Evolutionary conservation across 805 yeast genomes (phyloP).

Genomic region (Schwanniomyces sp.): DNA sequence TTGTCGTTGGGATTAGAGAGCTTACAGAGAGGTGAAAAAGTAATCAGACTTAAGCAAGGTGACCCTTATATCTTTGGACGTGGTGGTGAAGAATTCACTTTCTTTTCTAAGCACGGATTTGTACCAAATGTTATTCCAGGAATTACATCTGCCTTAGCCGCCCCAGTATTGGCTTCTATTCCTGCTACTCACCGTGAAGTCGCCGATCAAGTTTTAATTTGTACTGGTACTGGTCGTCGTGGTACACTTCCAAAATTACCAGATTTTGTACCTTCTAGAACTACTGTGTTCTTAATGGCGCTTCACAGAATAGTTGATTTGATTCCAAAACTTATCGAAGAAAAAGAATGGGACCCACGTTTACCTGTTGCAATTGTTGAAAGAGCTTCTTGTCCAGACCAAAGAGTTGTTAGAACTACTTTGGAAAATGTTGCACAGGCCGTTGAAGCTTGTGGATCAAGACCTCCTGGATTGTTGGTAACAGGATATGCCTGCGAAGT

Average conservation of each 20-base stretch:
- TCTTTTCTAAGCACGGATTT: slow-evolving; percentile 66
- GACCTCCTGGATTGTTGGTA: slow-evolving; percentile 91
- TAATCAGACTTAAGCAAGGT: slow-evolving; percentile 91
- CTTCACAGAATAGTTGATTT: slow-evolving; percentile 70
- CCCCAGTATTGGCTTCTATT: slow-evolving; percentile 77
- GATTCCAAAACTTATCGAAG: slow-evolving; percentile 41
- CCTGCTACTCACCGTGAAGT: slow-evolving; percentile 93
- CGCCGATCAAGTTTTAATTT: slow-evolving; percentile 87
- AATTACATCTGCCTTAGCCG: slow-evolving; percentile 83
- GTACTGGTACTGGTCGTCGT: slow-evolving; percentile 92
- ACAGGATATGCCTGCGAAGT: slow-evolving; percentile 78
- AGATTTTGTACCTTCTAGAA: slow-evolving; percentile 66
- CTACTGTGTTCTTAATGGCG: slow-evolving; percentile 89
- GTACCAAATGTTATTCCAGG: slow-evolving; percentile 82
- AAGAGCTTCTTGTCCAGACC: slow-evolving; percentile 92
- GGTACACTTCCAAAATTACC: slow-evolving; percentile 83
- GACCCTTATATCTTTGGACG: slow-evolving; percentile 96
- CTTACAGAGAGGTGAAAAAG: slow-evolving; percentile 64
- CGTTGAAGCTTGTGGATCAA: slow-evolving; percentile 71
- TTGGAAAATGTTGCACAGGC: slow-evolving; percentile 68
- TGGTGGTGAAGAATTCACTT: slow-evolving; percentile 88
- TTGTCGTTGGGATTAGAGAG: slow-evolving; percentile 69
- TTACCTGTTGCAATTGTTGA: slow-evolving; percentile 86
- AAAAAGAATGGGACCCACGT: slow-evolving; percentile 62
- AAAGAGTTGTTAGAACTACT: slow-evolving; percentile 76